phyloP scores from a whole-genome alignment of 2,329 filamentous ascomycete species.

The Penicillium decumbens region DNA sequence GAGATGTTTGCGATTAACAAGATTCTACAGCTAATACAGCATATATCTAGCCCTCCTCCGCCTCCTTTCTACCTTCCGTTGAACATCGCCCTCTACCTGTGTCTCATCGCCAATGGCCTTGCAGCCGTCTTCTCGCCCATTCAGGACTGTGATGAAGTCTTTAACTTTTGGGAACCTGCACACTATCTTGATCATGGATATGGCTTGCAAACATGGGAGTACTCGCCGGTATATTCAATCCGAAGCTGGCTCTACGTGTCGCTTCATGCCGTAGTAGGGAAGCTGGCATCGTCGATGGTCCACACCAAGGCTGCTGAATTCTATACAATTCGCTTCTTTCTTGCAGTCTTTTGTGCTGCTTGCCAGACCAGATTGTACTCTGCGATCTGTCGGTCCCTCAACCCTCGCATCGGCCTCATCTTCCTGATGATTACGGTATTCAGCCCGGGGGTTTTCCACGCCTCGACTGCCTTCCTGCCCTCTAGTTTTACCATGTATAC shows the following conservation, averaged over 20 bases:
- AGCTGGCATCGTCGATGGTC: conserved; percentile 56
- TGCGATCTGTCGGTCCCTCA: conserved; percentile 69
- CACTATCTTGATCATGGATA: conserved; percentile 92
- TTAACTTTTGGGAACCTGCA: conserved; percentile 98
- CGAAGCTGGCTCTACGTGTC: conserved; percentile 89
- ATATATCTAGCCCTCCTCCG: conserved; percentile 27
- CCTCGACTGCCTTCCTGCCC: conserved; percentile 78
- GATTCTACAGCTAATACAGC: conserved; percentile 15
- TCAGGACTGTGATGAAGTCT: conserved; percentile 96
- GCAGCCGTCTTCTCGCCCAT: conserved; percentile 84
- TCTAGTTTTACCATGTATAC: conserved; percentile 98
- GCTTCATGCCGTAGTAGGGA: conserved; percentile 70
- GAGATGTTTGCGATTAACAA: not conserved
- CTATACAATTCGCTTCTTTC: conserved; percentile 72
- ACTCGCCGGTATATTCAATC: conserved; percentile 90
- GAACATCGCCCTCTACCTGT: conserved; percentile 74
- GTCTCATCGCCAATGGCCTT: conserved; percentile 66
- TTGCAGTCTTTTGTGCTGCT: conserved; percentile 72
- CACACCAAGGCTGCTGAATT: conserved; percentile 62
- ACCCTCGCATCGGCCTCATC: conserved; percentile 76
- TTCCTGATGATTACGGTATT: conserved; percentile 73
- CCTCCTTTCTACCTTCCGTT: conserved; percentile 61
- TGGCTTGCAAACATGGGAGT: conserved; percentile 97
- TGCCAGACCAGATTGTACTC: conserved; percentile 80
- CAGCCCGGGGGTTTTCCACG: conserved; percentile 90